Evolutionary conservation across 2,329 filamentous ascomycete genomes (phyloP).

Genomic region (Penicillium sp.): DNA sequence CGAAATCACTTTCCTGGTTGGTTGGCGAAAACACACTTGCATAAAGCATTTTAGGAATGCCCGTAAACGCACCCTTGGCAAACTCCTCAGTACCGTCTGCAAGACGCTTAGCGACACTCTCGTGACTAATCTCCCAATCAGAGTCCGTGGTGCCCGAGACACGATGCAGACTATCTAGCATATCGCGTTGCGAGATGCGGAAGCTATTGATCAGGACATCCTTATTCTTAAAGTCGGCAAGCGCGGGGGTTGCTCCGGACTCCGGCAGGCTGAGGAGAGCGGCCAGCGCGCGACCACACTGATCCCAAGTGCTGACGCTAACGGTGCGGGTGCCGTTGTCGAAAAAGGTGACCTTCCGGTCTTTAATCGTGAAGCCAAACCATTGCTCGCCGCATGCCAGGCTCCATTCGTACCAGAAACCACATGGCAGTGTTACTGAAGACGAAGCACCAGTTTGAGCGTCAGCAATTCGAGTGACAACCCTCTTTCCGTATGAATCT

Average conservation of each 20-base stretch:
- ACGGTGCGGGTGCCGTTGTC: conserved; percentile 59
- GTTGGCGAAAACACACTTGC: conserved; percentile 3
- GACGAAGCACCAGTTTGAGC: conserved; percentile 39
- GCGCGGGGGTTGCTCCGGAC: conserved; percentile 40
- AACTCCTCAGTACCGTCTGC: conserved; percentile 12
- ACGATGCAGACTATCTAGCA: conserved; percentile 59
- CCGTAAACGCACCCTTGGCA: conserved; percentile 4
- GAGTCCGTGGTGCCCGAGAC: conserved; percentile 56
- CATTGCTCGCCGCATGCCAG: conserved; percentile 35
- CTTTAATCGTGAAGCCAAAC: conserved; percentile 52
- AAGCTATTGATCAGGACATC: conserved; percentile 57
- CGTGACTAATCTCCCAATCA: conserved; percentile 53
- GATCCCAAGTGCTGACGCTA: conserved; percentile 60
- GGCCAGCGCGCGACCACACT: conserved; percentile 56
- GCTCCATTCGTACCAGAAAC: conserved; percentile 57
- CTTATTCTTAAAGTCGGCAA: conserved; percentile 41
- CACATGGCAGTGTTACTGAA: conserved; percentile 46
- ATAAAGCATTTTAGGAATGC: conserved; percentile 14
- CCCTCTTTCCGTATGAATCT: conserved; percentile 24
- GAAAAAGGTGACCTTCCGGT: conserved; percentile 46
- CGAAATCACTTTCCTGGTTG: conserved; percentile 11
- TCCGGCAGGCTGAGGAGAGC: conserved; percentile 48
- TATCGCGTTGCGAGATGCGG: conserved; percentile 60
- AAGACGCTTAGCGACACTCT: conserved; percentile 12
- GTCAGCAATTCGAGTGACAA: conserved; percentile 20